Evolutionary conservation across 257 asterid species (phyloP).

Genomic region (Nicotiana benthamiana): DNA sequence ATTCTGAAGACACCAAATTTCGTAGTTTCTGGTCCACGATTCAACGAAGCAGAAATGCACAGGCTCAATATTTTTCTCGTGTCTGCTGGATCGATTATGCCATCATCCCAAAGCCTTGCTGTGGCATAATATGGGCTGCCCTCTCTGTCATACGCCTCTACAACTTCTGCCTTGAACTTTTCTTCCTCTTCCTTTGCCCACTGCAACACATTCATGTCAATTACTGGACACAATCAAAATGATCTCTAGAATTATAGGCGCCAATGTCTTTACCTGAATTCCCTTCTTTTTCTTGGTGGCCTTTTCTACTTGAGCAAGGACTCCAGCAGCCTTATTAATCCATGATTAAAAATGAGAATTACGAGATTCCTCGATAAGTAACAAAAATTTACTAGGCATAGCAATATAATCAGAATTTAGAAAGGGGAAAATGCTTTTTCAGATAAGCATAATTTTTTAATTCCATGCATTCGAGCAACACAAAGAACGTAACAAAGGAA

Average conservation of each 20-base stretch:
- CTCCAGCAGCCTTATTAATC: conserved; percentile 85
- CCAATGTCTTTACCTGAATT: conserved; percentile 32
- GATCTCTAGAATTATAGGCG: background rate
- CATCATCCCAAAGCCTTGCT: conserved; percentile 97
- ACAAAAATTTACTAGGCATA: background rate
- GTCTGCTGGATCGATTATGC: conserved; percentile 90
- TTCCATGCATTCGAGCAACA: background rate
- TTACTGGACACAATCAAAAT: background rate
- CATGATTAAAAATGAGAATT: conserved; percentile 1
- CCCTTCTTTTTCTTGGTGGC: conserved; percentile 70
- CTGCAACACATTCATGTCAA: conserved; percentile 23
- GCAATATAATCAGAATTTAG: background rate
- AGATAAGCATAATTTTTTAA: background rate
- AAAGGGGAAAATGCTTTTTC: background rate
- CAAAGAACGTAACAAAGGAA: background rate
- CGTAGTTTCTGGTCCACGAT: conserved; percentile 53
- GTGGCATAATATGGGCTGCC: conserved; percentile 87
- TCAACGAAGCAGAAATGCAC: conserved; percentile 62
- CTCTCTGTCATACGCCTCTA: conserved; percentile 77
- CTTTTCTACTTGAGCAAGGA: conserved; percentile 73
- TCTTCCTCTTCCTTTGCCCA: conserved; percentile 92
- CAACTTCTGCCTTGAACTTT: conserved; percentile 58
- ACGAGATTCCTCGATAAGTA: background rate
- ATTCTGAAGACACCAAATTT: conserved; percentile 90
- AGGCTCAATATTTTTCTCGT: conserved; percentile 78